phyloP scores from a whole-genome alignment of 1,284 basidiomycete species.

The Naganishia albida region DNA sequence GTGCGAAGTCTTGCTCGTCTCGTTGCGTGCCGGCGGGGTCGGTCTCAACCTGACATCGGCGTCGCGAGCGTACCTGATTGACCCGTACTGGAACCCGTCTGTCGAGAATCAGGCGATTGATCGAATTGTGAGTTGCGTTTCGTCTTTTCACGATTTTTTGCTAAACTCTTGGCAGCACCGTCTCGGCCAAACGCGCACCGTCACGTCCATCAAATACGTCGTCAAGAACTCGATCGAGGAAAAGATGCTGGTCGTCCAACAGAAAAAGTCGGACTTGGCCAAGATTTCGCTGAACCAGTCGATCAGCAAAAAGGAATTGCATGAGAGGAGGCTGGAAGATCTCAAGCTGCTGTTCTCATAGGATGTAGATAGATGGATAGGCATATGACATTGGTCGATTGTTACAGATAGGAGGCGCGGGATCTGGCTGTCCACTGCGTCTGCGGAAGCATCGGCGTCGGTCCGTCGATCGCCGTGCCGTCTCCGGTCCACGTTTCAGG shows the following conservation, averaged over 20 bases:
- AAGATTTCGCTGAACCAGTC: constrained; percentile 80
- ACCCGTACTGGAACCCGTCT: constrained; percentile 97
- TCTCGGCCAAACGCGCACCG: constrained; percentile 85
- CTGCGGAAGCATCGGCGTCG: neutral
- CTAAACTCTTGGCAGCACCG: constrained; percentile 63
- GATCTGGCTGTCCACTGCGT: neutral
- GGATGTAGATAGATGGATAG: neutral
- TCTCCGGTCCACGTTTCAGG: constrained; percentile 15
- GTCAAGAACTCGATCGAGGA: constrained; percentile 93
- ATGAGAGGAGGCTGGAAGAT: constrained; percentile 68
- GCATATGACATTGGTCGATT: neutral
- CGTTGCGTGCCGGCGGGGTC: constrained; percentile 94
- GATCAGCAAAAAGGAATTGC: constrained; percentile 77
- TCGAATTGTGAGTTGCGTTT: constrained; percentile 67
- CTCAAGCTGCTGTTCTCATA: constrained; percentile 32
- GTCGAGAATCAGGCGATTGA: constrained; percentile 96
- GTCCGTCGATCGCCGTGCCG: neutral
- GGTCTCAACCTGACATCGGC: constrained; percentile 92
- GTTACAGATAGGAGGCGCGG: neutral
- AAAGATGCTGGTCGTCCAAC: constrained; percentile 82
- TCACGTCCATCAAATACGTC: constrained; percentile 87
- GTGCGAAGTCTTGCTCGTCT: constrained; percentile 90
- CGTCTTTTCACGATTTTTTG: neutral
- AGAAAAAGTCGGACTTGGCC: constrained; percentile 88
- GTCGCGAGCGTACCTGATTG: constrained; percentile 88